phyloP scores from a whole-genome alignment of 2,329 filamentous ascomycete species.

The Monosporascus cannonballus region DNA sequence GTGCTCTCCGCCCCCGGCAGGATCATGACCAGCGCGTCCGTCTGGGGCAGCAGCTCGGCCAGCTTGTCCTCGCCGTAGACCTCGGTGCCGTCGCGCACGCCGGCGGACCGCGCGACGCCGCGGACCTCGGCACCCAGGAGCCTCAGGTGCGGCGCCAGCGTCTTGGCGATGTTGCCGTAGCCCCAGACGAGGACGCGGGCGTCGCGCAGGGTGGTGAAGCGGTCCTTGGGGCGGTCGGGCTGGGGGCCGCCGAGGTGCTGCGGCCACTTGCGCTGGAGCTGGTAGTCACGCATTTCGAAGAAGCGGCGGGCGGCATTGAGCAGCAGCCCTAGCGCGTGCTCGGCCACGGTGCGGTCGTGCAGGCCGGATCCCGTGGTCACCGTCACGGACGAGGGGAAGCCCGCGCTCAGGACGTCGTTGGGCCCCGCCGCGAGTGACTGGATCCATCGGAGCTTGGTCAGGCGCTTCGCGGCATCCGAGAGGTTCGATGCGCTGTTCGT shows the following conservation, averaged over 20 bases:
- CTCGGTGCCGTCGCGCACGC: slow-evolving; percentile 53
- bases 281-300: slow-evolving; percentile 58
- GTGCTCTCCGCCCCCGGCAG: slow-evolving; percentile 54
- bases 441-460: slow-evolving; percentile 57
- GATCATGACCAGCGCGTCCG: slow-evolving; percentile 64
- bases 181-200: slow-evolving; percentile 57
- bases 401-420: slow-evolving; percentile 57
- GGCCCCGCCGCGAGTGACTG: slow-evolving; percentile 61
- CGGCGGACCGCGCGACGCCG: slow-evolving; percentile 50
- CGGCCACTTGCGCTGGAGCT: slow-evolving; percentile 52
- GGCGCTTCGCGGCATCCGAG: slow-evolving; percentile 45
- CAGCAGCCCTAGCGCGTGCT: slow-evolving; percentile 55
- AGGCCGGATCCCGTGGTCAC: slow-evolving; percentile 58
- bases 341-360: slow-evolving; percentile 59
- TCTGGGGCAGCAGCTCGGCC: slow-evolving; percentile 45
- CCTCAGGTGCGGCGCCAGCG: slow-evolving; percentile 47
- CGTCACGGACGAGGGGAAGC: slow-evolving; percentile 44
- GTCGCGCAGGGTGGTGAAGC: slow-evolving; percentile 54
- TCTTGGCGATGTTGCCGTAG: slow-evolving; percentile 61
- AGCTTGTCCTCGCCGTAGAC: slow-evolving; percentile 50
- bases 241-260: slow-evolving; percentile 55
- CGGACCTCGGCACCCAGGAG: slow-evolving; percentile 51
- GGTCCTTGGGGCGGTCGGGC: slow-evolving; percentile 48
- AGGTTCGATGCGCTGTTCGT: slow-evolving; percentile 53
- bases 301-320: slow-evolving; percentile 50